Conservation (phyloP, 2,329 filamentous ascomycete species). For the Trichoderma koningii region DNA sequence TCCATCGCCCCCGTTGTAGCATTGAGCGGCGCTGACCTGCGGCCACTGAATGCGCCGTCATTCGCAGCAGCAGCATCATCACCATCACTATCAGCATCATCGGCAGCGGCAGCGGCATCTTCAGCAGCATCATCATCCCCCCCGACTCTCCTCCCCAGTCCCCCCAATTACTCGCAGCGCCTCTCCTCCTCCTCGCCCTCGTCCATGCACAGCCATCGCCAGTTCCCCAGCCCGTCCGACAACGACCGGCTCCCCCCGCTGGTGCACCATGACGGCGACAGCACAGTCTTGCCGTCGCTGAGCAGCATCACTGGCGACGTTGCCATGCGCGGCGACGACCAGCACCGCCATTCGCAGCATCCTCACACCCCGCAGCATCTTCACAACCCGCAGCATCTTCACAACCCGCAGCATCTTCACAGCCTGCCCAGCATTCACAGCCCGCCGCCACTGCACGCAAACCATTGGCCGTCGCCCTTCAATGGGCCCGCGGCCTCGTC, state of each 20-base stretch:
- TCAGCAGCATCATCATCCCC: too few relatives aligned
- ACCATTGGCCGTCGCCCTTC: conserved; percentile 46
- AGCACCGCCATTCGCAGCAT: not conserved
- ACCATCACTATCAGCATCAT: too few relatives aligned
- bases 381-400: not conserved
- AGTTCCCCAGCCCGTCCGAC: conserved; percentile 24
- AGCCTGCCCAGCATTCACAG: not conserved
- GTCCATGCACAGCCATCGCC: conserved; percentile 22
- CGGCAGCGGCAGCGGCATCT: too few relatives aligned
- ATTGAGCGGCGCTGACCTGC: not conserved
- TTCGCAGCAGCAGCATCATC: too few relatives aligned
- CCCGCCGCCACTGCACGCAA: conserved; percentile 31
- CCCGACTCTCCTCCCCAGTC: not conserved
- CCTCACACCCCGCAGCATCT: conserved; percentile 2
- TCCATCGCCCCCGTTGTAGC: not conserved
- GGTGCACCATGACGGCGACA: conserved; percentile 35
- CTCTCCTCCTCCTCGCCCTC: not conserved
- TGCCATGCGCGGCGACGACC: conserved; percentile 30
- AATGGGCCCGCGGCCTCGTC: conserved; percentile 17
- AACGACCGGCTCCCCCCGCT: conserved; percentile 32
- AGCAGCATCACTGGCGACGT: conserved; percentile 41
- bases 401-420: not conserved
- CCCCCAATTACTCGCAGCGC: conserved; percentile 21
- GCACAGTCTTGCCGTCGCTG: conserved; percentile 41
- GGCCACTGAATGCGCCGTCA: not conserved